phyloP scores from a whole-genome alignment of 768 basidiomycete species.

The Termitomyces sp. region DNA sequence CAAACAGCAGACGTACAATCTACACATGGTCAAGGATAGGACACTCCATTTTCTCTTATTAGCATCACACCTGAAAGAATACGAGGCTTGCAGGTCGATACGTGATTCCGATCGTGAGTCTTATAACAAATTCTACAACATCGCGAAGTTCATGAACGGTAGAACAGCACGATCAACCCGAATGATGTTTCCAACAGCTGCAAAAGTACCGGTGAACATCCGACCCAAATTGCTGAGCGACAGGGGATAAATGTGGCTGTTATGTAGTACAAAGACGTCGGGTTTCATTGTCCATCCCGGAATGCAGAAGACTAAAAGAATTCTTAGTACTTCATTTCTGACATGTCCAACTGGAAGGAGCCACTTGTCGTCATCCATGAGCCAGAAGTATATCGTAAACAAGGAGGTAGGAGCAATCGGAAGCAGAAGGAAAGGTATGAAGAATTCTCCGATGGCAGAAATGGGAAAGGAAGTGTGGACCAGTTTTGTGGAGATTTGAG shows the following conservation, averaged over 20 bases:
- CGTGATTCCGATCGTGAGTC: not conserved
- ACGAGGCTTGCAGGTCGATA: not conserved
- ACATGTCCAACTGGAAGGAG: not conserved
- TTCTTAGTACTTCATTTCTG: too few species aligned
- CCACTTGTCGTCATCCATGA: not conserved
- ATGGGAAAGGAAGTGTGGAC: not conserved
- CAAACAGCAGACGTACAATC: too few species aligned
- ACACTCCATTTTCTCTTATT: not conserved
- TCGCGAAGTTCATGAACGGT: not conserved
- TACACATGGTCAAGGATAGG: not conserved
- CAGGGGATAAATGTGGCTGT: not conserved
- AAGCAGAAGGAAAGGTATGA: not conserved
- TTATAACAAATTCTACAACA: not conserved
- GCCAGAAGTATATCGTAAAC: not conserved
- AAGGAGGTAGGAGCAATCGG: not conserved
- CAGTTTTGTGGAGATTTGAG: not conserved
- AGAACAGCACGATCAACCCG: not conserved
- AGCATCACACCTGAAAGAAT: too few species aligned
- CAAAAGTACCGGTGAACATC: too few species aligned
- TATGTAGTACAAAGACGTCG: not conserved
- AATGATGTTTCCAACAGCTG: not conserved
- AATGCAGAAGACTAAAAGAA: too few species aligned
- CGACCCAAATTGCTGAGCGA: not conserved
- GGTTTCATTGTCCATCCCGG: not conserved
- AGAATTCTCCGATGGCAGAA: not conserved